A percentile compares a stretch with the other conserved stretches of the same genome.
These are phyloP conservation scores for Selenicereus undatus DNA, from an alignment of 148 eudicot genomes.

Conservation along the genomic window DNA sequence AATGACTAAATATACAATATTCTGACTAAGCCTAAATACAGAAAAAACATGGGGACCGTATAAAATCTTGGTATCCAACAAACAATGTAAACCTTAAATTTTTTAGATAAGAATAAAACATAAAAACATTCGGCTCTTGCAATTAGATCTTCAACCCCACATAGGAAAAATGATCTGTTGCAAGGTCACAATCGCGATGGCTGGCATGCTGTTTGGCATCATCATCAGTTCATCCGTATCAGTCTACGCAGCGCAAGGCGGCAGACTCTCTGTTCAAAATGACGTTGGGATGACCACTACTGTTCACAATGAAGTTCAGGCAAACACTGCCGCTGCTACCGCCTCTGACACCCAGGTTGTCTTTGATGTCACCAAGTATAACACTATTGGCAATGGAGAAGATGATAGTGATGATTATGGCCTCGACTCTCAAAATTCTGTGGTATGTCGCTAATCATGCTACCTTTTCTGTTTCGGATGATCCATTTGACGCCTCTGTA, in stretches of 20 bases:
- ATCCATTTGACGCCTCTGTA: too few relatives aligned
- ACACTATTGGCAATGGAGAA: constrained; percentile 37
- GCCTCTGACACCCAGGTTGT: constrained; percentile 8
- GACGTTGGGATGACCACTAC: too few relatives aligned
- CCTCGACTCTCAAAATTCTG: constrained; percentile 20
- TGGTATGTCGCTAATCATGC: constrained; percentile 22
- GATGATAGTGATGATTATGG: constrained; percentile 33
- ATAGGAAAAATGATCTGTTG: constrained; percentile 11
- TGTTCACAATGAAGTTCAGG: too few relatives aligned
- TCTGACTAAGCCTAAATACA: not conserved
- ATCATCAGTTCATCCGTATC: constrained; percentile 12
- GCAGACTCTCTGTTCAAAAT: not conserved
- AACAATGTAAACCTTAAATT: not conserved
- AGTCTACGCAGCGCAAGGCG: constrained; percentile 20
- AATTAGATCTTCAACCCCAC: constrained; percentile 11
- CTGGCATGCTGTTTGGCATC: constrained; percentile 26
- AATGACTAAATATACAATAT: constrained; percentile 14
- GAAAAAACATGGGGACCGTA: not conserved
- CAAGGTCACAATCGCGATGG: constrained; percentile 35
- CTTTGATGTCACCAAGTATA: constrained; percentile 41
- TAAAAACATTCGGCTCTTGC: constrained; percentile 7
- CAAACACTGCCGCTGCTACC: not conserved
- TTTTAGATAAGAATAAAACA: not conserved
- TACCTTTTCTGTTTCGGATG: too few relatives aligned
- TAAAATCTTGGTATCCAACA: constrained; percentile 6